These are phyloP conservation scores for Cylindrodendrum hubeiense DNA, from an alignment of 2,329 filamentous ascomycete species.

Conservation along the genomic window DNA sequence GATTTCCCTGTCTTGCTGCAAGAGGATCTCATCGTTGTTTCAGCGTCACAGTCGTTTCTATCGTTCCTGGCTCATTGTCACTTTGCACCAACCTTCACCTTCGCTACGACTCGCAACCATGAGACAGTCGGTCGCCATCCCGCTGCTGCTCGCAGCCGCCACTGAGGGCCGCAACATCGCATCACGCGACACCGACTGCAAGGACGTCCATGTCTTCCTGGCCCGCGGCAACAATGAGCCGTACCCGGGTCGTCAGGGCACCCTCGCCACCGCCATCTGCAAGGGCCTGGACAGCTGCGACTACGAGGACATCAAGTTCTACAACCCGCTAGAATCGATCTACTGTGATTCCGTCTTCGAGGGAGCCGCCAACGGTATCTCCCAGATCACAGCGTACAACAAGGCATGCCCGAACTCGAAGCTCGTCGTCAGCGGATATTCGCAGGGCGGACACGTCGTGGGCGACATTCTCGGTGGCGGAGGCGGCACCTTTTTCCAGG, in stretches of 20 bases:
- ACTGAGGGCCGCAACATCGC: slow-evolving; percentile 3
- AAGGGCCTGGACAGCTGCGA: slow-evolving; percentile 44
- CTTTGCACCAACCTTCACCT: not conserved
- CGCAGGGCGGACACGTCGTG: slow-evolving; percentile 55
- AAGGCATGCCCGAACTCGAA: slow-evolving; percentile 54
- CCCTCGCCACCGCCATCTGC: slow-evolving; percentile 45
- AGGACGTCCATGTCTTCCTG: slow-evolving; percentile 47
- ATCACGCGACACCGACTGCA: slow-evolving; percentile 33
- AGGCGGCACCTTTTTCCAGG: slow-evolving; percentile 50
- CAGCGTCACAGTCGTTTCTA: not conserved
- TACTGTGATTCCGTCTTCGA: slow-evolving; percentile 54
- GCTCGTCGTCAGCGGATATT: slow-evolving; percentile 57
- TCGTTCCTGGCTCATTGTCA: not conserved
- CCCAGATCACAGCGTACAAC: slow-evolving; percentile 55
- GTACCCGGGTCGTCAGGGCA: slow-evolving; percentile 46
- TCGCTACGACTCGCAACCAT: not conserved
- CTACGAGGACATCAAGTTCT: slow-evolving; percentile 49
- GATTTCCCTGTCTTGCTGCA: slow-evolving; percentile 8
- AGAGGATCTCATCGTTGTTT: slow-evolving; percentile 6
- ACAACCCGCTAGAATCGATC: slow-evolving; percentile 43
- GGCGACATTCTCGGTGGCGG: slow-evolving; percentile 52
- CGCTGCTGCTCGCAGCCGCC: slow-evolving; percentile 21
- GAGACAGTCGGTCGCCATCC: slow-evolving; percentile 11
- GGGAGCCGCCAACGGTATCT: slow-evolving; percentile 50
- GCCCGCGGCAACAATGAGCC: slow-evolving; percentile 47